A percentile compares a stretch with the other conserved stretches of the same genome.
These are phyloP conservation scores for Pythium dissimile DNA, from an alignment of 352 stramenopile species.

Conservation along the genomic window DNA sequence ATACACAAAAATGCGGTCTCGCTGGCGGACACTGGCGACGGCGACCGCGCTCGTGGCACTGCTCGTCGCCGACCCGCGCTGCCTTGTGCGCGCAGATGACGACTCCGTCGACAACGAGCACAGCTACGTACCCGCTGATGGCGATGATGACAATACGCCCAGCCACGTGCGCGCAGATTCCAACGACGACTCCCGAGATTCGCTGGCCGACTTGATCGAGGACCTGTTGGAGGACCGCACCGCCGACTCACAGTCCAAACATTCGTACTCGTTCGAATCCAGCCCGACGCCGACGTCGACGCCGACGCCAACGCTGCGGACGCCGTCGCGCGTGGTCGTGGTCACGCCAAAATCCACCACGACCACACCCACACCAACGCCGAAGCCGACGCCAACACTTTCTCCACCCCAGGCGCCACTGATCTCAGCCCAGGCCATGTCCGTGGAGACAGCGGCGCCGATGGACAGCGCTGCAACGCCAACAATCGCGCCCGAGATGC, in stretches of 20 bases:
- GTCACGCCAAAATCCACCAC: neutral
- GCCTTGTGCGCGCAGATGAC: neutral
- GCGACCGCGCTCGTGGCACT: neutral
- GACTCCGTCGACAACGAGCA: neutral
- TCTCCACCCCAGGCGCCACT: neutral
- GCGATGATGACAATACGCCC: no score
- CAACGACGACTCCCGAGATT: no score
- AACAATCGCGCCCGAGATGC: no score
- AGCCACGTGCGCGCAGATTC: no score
- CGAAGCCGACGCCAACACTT: neutral
- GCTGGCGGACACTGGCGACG: neutral
- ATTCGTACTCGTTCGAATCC: neutral
- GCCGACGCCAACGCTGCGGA: neutral
- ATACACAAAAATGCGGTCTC: neutral
- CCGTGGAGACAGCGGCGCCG: neutral
- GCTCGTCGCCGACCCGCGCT: neutral
- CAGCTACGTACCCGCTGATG: neutral
- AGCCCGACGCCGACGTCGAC: neutral
- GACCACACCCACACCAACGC: neutral
- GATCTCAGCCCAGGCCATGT: conserved; percentile 5
- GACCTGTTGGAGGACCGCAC: no score
- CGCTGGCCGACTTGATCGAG: no score
- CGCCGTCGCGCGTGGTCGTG: neutral
- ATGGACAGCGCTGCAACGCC: neutral
- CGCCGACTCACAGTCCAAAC: no score